These are phyloP conservation scores for Tubosaeta sp. DNA, from an alignment of 768 basidiomycete species.

Conservation along the genomic window DNA sequence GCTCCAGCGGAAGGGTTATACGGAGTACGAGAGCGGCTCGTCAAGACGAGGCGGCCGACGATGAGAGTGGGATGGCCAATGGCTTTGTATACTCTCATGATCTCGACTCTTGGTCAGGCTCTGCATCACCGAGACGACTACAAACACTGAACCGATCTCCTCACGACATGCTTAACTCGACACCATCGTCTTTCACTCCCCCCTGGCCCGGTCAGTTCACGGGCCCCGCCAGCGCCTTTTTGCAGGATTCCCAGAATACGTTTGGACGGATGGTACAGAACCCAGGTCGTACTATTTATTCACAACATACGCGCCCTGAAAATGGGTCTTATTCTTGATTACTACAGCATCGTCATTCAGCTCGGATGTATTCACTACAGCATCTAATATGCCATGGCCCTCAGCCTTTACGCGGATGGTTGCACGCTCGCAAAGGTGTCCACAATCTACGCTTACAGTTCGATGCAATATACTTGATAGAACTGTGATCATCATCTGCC, in stretches of 20 bases:
- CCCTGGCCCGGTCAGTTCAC: constrained; percentile 38
- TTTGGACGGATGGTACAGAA: constrained; percentile 43
- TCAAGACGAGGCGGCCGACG: constrained; percentile 25
- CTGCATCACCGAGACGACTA: constrained; percentile 22
- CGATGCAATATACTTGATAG: neutral
- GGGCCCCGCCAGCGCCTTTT: constrained; percentile 48
- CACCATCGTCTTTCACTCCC: constrained; percentile 21
- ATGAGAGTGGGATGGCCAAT: constrained; percentile 19
- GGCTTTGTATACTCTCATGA: constrained; percentile 18
- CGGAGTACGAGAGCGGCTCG: constrained; percentile 27
- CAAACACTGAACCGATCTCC: constrained; percentile 12
- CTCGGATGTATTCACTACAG: constrained; percentile 20
- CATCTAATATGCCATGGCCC: constrained; percentile 15
- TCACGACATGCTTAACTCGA: constrained; percentile 19
- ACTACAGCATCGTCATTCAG: constrained; percentile 6
- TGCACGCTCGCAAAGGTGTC: neutral
- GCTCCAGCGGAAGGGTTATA: constrained; percentile 27
- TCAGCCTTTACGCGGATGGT: neutral
- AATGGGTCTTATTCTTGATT: constrained; percentile 25
- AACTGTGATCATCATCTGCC: neutral
- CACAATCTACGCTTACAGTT: neutral
- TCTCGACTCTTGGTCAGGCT: constrained; percentile 23
- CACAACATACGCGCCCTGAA: constrained; percentile 42
- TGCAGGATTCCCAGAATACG: constrained; percentile 39
- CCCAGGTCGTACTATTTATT: constrained; percentile 62